A percentile compares a stretch with the other conserved stretches of the same genome.
phyloP scores from a whole-genome alignment of 1,284 basidiomycete species.

The Trametes hirsuta region DNA sequence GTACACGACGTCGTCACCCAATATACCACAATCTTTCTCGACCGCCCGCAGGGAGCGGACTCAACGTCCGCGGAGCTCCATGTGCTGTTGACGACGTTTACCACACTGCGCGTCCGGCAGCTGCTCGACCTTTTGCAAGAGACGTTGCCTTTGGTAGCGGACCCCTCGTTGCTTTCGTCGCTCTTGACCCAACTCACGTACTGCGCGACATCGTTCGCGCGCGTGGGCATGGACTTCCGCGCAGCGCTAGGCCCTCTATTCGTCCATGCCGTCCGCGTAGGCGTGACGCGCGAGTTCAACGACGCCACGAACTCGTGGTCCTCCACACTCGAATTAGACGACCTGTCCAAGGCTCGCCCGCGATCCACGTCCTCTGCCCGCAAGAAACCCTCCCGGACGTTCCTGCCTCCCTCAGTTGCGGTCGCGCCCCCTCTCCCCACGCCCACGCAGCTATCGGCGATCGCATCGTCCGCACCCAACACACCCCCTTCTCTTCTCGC shows the following conservation, averaged over 20 bases:
- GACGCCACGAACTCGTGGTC: constrained; percentile 33
- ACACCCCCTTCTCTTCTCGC: constrained; percentile 71
- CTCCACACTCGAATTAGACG: constrained; percentile 13
- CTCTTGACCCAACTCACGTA: constrained; percentile 92
- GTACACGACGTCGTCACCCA: constrained; percentile 92
- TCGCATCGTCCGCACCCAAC: constrained; percentile 42
- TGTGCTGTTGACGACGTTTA: constrained; percentile 57
- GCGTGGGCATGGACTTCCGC: constrained; percentile 89
- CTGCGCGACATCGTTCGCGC: constrained; percentile 87
- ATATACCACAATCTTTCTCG: constrained; percentile 88
- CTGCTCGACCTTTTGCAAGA: constrained; percentile 61
- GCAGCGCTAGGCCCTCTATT: constrained; percentile 67
- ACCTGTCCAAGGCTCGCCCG: constrained; percentile 14
- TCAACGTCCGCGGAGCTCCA: constrained; percentile 36
- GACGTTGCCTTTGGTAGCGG: constrained; percentile 55
- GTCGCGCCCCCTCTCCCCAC: constrained; percentile 34
- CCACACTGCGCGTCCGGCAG: constrained; percentile 53
- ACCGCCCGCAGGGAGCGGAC: constrained; percentile 43
- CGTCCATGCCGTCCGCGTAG: constrained; percentile 54
- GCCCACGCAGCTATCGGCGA: constrained; percentile 24
- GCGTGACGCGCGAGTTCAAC: constrained; percentile 46
- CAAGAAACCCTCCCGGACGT: constrained; percentile 26
- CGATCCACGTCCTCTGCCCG: constrained; percentile 7
- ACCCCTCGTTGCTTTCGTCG: constrained; percentile 75
- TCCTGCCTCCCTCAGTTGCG: constrained; percentile 23